Evolutionary conservation across 306 rosid species (phyloP), one percentile per base, ranked within the genome.

Genomic region (Albizia julibrissin): DNA sequence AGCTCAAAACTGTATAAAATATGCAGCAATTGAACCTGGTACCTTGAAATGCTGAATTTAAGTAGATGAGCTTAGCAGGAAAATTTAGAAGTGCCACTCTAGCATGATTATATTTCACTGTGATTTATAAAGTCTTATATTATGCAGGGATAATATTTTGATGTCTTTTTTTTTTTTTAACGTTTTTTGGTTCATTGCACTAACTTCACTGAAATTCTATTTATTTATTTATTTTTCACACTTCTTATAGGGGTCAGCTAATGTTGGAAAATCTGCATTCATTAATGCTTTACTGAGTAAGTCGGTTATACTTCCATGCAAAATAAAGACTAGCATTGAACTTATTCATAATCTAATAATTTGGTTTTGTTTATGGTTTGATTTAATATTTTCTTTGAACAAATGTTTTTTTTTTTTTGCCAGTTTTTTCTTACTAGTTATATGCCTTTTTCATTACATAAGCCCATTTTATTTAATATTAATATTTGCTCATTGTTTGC

Each of bases 221-320:
- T 72, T 54, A 58, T 58, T 58, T 16, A 27, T 72, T 4, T 47
- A 2, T 85, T 64, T 79, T 69, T 24, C 58, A 42, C 24, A 34
- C 26, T 81, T 58, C 56, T 34, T 83, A 24, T 79, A 95, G 96
- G 99, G 99, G 31, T 89, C 97, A 61, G 99, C 99, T 76, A 95
- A 95, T 89, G 99, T 95, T 85, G 98, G 99, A 73, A 95, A 93
- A 86, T 95, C 99, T 65, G 99, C 99, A 80, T 95, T 95, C 80
- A 92, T 95, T 81, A 90, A 89, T 69, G 98, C 98, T 81, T 81
- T 95, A 83, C 88, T 95, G 77, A 89, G 99, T 95, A 90, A 89
- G 98, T 86, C 40, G 21, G 58, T 79, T 67, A 79, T 85, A 71
- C 68, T 21, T 80, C 69, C 56, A 1, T 69, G 26, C 52, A 56